These are phyloP conservation scores for Solanum sejunctum DNA, from an alignment of 257 asterid genomes.

Conservation along the genomic window DNA sequence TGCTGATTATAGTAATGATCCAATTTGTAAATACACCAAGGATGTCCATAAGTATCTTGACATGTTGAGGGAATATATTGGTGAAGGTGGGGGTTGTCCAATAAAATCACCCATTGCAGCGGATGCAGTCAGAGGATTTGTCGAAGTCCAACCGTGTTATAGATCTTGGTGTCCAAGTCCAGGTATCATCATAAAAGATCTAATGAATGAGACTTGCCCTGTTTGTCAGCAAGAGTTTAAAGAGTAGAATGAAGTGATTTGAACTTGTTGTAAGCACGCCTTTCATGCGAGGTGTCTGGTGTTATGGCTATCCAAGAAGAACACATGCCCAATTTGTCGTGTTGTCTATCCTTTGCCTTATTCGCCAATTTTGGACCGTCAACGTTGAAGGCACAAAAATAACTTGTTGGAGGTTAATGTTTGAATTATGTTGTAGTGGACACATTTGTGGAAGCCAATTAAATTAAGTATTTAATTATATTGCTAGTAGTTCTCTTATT, in stretches of 20 bases:
- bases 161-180: neutral
- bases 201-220: neutral
- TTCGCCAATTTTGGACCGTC: neutral
- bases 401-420: neutral
- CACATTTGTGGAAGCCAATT: too few relatives aligned
- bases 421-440: neutral
- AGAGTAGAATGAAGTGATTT: neutral
- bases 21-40: neutral
- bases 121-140: neutral
- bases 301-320: neutral
- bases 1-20: neutral
- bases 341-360: neutral
- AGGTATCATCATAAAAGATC: neutral
- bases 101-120: neutral
- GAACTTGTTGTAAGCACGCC: neutral
- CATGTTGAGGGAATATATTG: neutral
- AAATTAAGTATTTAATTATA: too few relatives aligned
- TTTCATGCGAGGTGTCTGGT: neutral
- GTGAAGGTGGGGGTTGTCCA: neutral
- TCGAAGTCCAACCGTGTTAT: neutral
- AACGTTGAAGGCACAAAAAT: neutral
- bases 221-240: neutral
- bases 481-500: too few relatives aligned
- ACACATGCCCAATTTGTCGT: neutral
- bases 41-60: neutral